These are phyloP conservation scores for Botrytis deweyae DNA, from an alignment of 2,329 filamentous ascomycete genomes.

Conservation along the genomic window DNA sequence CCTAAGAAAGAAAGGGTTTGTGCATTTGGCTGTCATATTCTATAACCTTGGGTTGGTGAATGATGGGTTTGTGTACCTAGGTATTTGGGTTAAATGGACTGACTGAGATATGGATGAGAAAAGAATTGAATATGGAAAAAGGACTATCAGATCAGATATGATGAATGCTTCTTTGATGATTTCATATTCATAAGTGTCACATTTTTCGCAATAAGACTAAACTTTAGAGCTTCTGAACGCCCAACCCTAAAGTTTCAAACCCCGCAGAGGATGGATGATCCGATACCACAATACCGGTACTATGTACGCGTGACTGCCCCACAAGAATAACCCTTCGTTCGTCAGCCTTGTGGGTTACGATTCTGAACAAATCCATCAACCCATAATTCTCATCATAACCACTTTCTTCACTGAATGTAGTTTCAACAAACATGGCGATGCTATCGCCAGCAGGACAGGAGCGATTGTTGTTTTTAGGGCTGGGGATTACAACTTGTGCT, in stretches of 20 bases:
- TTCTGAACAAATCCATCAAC: background rate
- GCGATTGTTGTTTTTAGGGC: constrained; percentile 33
- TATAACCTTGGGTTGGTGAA: background rate
- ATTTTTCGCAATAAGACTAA: background rate
- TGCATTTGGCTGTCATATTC: background rate
- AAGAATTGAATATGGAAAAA: background rate
- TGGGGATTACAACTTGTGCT: constrained; percentile 55
- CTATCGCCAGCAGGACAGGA: constrained; percentile 35
- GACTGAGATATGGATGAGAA: too few species aligned
- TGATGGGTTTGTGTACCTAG: background rate
- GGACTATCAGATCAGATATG: background rate
- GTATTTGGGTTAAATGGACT: background rate
- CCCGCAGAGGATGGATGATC: constrained; percentile 11
- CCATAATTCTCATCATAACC: background rate
- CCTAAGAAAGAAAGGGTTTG: background rate
- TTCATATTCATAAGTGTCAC: background rate
- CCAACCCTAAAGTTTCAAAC: background rate
- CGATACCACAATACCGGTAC: background rate
- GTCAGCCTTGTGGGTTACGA: background rate
- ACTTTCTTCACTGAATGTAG: constrained; percentile 29
- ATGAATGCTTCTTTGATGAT: background rate
- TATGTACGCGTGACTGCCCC: background rate
- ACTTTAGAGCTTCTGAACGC: background rate
- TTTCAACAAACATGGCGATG: constrained; percentile 34
- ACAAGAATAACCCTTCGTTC: background rate